phyloP scores from a whole-genome alignment of 805 yeast species.

The Monosporozyma servazzii region DNA sequence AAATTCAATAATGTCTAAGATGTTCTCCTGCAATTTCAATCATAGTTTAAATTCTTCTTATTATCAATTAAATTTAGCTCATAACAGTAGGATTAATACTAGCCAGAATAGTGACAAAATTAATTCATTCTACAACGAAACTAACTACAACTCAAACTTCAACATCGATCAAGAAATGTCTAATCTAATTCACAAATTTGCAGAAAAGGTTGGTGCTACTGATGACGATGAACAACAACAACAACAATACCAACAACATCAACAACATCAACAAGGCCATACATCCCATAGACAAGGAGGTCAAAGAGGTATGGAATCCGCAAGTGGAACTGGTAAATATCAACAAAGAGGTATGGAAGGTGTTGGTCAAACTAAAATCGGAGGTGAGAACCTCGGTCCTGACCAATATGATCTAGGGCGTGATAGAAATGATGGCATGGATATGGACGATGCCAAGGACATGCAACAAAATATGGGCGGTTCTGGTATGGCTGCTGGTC shows the following conservation, averaged over 20 bases:
- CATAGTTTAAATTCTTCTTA: background rate
- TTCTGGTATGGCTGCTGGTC: background rate
- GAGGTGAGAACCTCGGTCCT: background rate
- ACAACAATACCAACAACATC: slow-evolving; percentile 5
- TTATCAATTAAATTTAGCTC: background rate
- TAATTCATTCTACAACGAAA: background rate
- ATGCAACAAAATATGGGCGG: background rate
- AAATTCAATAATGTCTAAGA: background rate
- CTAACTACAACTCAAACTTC: background rate
- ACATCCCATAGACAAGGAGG: background rate
- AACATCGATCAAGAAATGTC: slow-evolving; percentile 16
- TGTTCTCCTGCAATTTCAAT: background rate
- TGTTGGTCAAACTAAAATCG: background rate
- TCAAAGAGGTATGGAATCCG: background rate
- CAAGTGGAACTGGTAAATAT: background rate
- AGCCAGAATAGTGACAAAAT: background rate
- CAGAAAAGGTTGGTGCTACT: slow-evolving; percentile 22
- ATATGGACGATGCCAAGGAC: background rate
- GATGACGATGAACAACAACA: slow-evolving; percentile 9
- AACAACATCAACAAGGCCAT: slow-evolving; percentile 2
- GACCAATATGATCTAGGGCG: background rate
- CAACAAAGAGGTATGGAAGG: background rate
- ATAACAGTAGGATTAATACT: background rate
- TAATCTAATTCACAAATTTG: slow-evolving; percentile 23
- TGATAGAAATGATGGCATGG: slow-evolving; percentile 1